Percentiles rank a stretch among this genome's conserved stretches.
These are phyloP conservation scores for Vanderwaltozyma verrucispora DNA, from an alignment of 805 yeast genomes.

Conservation along the genomic window DNA sequence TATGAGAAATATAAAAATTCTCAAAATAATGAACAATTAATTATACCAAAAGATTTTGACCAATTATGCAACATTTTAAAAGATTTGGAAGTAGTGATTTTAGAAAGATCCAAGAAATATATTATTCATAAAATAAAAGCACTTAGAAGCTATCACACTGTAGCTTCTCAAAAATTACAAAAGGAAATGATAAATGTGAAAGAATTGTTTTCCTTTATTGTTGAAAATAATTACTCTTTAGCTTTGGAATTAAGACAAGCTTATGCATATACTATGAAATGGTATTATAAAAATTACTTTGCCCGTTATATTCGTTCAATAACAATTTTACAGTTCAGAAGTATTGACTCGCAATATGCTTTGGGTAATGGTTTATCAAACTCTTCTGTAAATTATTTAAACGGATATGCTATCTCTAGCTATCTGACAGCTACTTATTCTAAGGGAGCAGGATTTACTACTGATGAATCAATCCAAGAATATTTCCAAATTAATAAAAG, in stretches of 20 bases:
- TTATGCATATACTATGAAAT: conserved; percentile 76
- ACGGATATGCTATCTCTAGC: conserved; percentile 22
- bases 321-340: conserved; percentile 47
- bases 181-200: conserved; percentile 49
- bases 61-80: conserved; percentile 27
- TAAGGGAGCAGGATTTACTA: conserved; percentile 4
- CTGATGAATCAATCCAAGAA: conserved; percentile 34
- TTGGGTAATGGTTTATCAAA: conserved; percentile 37
- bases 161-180: conserved; percentile 69
- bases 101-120: conserved; percentile 68
- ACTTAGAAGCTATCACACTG: conserved; percentile 49
- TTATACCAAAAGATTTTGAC: conserved; percentile 22
- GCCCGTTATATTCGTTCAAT: conserved; percentile 65
- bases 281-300: conserved; percentile 83
- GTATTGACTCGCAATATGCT: conserved; percentile 45
- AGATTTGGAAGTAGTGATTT: conserved; percentile 46
- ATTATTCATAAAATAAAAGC: conserved; percentile 53
- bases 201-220: conserved; percentile 50
- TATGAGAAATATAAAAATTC: conserved; percentile 31
- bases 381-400: conserved; percentile 10
- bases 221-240: conserved; percentile 43
- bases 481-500: conserved; percentile 52
- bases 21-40: background rate
- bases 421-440: conserved; percentile 18
- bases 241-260: conserved; percentile 71